phyloP scores from a whole-genome alignment of 1,284 basidiomycete species.

The Meripilus lineatus region DNA sequence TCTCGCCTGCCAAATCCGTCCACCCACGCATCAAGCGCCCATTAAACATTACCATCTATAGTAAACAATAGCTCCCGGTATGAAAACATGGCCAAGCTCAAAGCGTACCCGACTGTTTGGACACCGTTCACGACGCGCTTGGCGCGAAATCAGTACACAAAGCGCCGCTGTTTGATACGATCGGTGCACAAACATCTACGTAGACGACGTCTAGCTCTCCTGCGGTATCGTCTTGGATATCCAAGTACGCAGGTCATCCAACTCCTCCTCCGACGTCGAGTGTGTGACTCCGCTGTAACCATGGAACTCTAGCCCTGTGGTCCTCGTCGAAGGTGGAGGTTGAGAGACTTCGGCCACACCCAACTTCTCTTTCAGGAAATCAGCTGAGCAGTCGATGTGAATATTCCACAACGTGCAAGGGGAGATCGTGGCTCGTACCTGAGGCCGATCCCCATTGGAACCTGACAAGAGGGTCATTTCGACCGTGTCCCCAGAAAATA shows the following conservation, averaged over 20 bases:
- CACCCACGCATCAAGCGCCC: no score
- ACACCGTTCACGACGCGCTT: not conserved
- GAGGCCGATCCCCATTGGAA: constrained; percentile 45
- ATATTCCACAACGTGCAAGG: not conserved
- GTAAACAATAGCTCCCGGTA: not conserved
- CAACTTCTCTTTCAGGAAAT: constrained; percentile 47
- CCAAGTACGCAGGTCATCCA: constrained; percentile 61
- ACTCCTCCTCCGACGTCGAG: constrained; percentile 54
- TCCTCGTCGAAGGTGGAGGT: constrained; percentile 9
- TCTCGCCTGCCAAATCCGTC: no score
- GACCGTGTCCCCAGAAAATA: constrained; percentile 87
- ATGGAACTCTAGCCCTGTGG: constrained; percentile 39
- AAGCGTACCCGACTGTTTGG: not conserved
- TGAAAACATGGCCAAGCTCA: not conserved
- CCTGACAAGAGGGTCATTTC: constrained; percentile 69
- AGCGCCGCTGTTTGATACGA: not conserved
- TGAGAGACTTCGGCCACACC: constrained; percentile 31
- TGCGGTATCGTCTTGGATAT: constrained; percentile 39
- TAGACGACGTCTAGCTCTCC: constrained; percentile 10
- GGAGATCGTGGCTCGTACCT: constrained; percentile 8
- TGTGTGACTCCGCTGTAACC: constrained; percentile 61
- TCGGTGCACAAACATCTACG: not conserved
- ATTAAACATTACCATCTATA: no score
- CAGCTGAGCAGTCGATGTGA: constrained; percentile 20
- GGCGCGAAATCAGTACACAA: not conserved